Evolutionary conservation across 2,329 filamentous ascomycete genomes (phyloP).

Genomic region (Pseudogymnoascus sp.): DNA sequence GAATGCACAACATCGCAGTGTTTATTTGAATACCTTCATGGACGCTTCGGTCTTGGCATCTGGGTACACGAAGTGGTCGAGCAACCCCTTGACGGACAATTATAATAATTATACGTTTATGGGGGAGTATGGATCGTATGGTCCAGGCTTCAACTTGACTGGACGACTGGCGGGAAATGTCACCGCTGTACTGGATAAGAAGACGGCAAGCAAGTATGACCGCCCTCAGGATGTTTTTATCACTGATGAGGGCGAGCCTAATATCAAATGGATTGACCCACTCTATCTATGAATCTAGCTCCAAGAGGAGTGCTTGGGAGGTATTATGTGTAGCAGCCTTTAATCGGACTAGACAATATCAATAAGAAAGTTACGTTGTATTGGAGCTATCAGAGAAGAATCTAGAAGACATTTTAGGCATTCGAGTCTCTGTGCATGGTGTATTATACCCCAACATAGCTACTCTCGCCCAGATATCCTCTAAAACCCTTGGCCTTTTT

Average conservation of each 20-base stretch:
- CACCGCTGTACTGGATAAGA: conserved; percentile 34
- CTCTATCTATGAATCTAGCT: not conserved
- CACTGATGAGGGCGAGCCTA: conserved; percentile 36
- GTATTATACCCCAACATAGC: not conserved
- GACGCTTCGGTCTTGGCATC: conserved; percentile 41
- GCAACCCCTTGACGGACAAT: conserved; percentile 16
- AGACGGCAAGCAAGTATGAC: conserved; percentile 32
- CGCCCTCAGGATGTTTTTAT: conserved; percentile 40
- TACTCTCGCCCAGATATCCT: not conserved
- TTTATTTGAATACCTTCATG: conserved; percentile 43
- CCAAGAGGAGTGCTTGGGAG: not conserved
- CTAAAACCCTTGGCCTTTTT: not conserved
- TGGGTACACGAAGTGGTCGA: conserved; percentile 45
- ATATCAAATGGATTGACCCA: conserved; percentile 42
- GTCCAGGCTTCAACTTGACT: conserved; percentile 44
- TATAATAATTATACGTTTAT: conserved; percentile 38
- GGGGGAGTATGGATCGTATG: conserved; percentile 44
- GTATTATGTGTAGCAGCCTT: not conserved
- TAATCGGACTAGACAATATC: not conserved
- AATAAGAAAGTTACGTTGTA: not conserved
- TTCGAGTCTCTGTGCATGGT: not conserved
- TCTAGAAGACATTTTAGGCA: too few species aligned
- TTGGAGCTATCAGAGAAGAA: not conserved
- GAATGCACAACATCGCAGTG: conserved; percentile 44
- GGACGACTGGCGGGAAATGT: conserved; percentile 31